A percentile compares a stretch with the other conserved stretches of the same genome.
phyloP scores from a whole-genome alignment of 768 basidiomycete genomes.

The Royoungia palumana region DNA sequence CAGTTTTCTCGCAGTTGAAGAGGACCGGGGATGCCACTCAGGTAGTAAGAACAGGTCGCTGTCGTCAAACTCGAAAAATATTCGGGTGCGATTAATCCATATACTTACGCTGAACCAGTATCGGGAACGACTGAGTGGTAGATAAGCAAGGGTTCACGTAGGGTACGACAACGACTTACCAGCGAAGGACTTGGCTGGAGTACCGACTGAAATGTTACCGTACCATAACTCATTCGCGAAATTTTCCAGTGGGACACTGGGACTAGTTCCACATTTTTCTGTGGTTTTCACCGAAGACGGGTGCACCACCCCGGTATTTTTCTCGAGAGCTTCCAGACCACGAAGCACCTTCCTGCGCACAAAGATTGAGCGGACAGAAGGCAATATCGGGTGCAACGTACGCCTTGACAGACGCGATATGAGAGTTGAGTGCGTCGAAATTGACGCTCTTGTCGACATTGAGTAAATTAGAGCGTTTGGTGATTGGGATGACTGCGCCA shows the following conservation, averaged over 20 bases:
- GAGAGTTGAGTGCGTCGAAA: not conserved
- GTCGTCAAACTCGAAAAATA: constrained; percentile 1
- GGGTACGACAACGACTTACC: not conserved
- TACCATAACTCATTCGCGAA: constrained; percentile 1
- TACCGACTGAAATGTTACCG: constrained; percentile 8
- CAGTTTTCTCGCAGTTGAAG: constrained; percentile 4
- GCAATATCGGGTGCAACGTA: not conserved
- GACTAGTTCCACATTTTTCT: not conserved
- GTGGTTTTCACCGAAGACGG: not conserved
- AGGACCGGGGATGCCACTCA: constrained; percentile 25
- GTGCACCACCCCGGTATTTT: not conserved
- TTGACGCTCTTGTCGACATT: constrained; percentile 8
- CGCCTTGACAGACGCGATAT: not conserved
- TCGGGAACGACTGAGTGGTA: constrained; percentile 19
- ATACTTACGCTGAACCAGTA: constrained; percentile 19
- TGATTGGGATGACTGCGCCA: constrained; percentile 5
- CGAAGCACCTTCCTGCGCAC: not conserved
- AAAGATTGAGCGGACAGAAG: too few species aligned
- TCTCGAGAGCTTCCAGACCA: not conserved
- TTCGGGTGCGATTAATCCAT: not conserved
- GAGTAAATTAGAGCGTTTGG: constrained; percentile 3
- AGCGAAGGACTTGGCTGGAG: not conserved
- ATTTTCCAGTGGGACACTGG: not conserved
- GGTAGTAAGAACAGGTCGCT: constrained; percentile 30
- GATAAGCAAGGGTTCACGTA: not conserved